A percentile compares a stretch with the other conserved stretches of the same genome.
phyloP scores from a whole-genome alignment of 441 rosid genomes.

The Hura crepitans region DNA sequence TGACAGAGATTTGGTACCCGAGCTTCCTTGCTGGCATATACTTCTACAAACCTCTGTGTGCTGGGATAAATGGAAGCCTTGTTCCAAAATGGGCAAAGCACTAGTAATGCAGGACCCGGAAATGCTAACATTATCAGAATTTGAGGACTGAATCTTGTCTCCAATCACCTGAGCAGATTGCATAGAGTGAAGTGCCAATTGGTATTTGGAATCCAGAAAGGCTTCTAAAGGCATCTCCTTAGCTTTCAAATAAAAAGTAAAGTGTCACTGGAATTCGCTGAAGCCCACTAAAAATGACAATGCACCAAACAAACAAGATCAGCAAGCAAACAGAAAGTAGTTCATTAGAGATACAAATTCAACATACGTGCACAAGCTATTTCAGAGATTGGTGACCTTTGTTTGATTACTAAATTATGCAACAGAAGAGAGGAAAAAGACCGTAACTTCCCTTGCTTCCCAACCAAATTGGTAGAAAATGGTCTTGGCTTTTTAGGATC shows the following conservation, averaged over 20 bases:
- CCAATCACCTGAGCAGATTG: constrained; percentile 54
- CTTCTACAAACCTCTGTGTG: constrained; percentile 38
- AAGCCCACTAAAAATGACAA: constrained; percentile 14
- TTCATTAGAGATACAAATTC: not conserved
- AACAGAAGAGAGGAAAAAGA: no score
- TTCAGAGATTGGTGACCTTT: no score
- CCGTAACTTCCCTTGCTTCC: no score
- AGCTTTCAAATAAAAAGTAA: constrained; percentile 21
- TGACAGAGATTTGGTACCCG: no score
- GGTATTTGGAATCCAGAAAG: constrained; percentile 43
- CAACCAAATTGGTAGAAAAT: no score
- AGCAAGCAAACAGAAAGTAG: not conserved
- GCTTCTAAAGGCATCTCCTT: constrained; percentile 49
- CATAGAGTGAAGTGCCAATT: constrained; percentile 45
- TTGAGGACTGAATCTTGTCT: constrained; percentile 59
- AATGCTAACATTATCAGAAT: constrained; percentile 67
- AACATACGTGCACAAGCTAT: not conserved
- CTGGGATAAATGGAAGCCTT: constrained; percentile 46
- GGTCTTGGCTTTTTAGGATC: constrained; percentile 2
- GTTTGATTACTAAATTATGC: no score
- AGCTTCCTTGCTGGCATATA: constrained; percentile 42
- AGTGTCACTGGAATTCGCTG: constrained; percentile 8
- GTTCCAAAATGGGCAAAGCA: constrained; percentile 59
- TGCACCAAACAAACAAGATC: constrained; percentile 6
- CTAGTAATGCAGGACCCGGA: constrained; percentile 64